Conservation (phyloP, 2,329 filamentous ascomycete species). For the Cryphonectria parasitica region DNA sequence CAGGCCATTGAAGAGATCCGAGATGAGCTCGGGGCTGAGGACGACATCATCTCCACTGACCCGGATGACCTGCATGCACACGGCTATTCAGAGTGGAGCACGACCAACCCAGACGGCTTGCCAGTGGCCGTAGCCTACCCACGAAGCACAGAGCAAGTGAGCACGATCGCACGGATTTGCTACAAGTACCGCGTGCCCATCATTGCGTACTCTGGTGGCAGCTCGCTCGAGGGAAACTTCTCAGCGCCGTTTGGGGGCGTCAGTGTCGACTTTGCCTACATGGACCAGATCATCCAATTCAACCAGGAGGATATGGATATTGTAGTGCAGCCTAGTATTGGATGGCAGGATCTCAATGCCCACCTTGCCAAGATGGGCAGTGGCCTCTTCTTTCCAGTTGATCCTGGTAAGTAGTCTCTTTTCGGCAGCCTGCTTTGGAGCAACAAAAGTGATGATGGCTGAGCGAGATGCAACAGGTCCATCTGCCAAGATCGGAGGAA, state of each 20-base stretch:
- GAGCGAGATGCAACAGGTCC: conserved; percentile 45
- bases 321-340: conserved; percentile 86
- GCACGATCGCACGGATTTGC: conserved; percentile 68
- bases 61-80: conserved; percentile 64
- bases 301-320: conserved; percentile 91
- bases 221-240: conserved; percentile 88
- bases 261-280: conserved; percentile 85
- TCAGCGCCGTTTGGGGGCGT: conserved; percentile 84
- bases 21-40: conserved; percentile 43
- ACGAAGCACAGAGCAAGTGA: conserved; percentile 62
- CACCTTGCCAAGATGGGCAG: conserved; percentile 67
- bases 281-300: conserved; percentile 80
- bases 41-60: conserved; percentile 65
- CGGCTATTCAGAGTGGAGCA: conserved; percentile 71
- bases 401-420: conserved; percentile 66
- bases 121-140: conserved; percentile 69
- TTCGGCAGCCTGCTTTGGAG: neutral
- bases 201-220: conserved; percentile 84
- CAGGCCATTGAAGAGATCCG: conserved; percentile 62
- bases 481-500: conserved; percentile 77
- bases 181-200: conserved; percentile 80
- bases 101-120: conserved; percentile 61
- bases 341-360: conserved; percentile 90
- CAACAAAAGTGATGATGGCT: neutral
- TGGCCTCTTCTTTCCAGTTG: conserved; percentile 88